Conservation (phyloP, 2,329 filamentous ascomycete genomes). For the Tolypocladium amazonense region DNA sequence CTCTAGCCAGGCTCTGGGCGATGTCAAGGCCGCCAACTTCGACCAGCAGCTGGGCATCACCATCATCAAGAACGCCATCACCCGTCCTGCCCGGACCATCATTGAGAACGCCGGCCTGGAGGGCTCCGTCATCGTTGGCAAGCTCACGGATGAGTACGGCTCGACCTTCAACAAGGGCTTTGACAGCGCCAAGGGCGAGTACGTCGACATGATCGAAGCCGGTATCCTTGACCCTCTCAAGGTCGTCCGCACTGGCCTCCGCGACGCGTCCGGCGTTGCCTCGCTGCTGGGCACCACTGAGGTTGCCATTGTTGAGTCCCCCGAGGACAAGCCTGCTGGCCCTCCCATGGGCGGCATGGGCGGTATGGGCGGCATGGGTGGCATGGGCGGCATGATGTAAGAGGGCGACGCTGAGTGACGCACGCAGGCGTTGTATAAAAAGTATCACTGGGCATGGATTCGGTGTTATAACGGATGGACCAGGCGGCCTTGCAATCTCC, state of each 20-base stretch:
- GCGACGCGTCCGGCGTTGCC: conserved; percentile 91
- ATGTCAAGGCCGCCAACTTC: conserved; percentile 87
- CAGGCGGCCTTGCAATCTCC: conserved; percentile 22
- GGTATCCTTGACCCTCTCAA: conserved; percentile 99
- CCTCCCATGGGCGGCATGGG: conserved; percentile 54
- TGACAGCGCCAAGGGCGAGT: conserved; percentile 93
- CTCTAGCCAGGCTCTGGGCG: conserved; percentile 72
- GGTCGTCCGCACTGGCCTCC: conserved; percentile 92
- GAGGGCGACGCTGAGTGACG: conserved; percentile 10
- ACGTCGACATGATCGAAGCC: conserved; percentile 93
- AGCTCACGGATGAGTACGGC: conserved; percentile 90
- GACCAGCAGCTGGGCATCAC: conserved; percentile 97
- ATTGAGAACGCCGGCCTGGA: conserved; percentile 97
- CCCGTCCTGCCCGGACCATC: conserved; percentile 84
- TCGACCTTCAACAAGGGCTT: conserved; percentile 96
- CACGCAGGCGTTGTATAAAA: conserved; percentile 15
- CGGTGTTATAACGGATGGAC: conserved; percentile 31
- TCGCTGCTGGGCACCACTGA: conserved; percentile 96
- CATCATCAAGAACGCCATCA: conserved; percentile 98
- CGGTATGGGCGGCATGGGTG: conserved; percentile 53
- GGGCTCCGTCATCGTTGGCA: conserved; percentile 92
- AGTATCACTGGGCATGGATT: conserved; percentile 30
- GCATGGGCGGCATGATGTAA: conserved; percentile 57
- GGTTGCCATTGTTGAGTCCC: conserved; percentile 92
- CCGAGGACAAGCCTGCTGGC: conserved; percentile 74